A percentile compares a stretch with the other conserved stretches of the same genome.
These are phyloP conservation scores for Leccinum sublutescens DNA, from an alignment of 768 basidiomycete genomes.

Conservation along the genomic window DNA sequence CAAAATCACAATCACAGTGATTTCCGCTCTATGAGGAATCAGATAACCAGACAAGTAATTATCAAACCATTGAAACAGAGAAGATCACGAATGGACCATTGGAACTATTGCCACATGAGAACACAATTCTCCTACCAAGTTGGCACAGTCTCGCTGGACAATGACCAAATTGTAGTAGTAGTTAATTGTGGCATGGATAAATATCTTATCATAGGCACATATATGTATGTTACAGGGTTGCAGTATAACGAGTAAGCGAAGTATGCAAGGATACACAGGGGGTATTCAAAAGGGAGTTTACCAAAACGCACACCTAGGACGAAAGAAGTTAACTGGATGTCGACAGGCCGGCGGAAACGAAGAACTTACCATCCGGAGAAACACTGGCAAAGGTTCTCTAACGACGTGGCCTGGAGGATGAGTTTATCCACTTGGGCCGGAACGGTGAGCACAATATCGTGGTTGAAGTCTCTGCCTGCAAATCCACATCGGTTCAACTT, in stretches of 20 bases:
- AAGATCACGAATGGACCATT: no score
- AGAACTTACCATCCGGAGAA: slow-evolving; percentile 82
- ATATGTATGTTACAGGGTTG: slow-evolving; percentile 26
- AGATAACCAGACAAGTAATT: no score
- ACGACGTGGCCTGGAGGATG: slow-evolving; percentile 87
- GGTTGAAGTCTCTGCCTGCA: slow-evolving; percentile 90
- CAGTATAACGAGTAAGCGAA: slow-evolving; percentile 12
- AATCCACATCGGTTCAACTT: background rate
- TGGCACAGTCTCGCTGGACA: background rate
- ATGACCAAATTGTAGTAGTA: background rate
- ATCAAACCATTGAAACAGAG: no score
- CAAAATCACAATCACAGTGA: no score
- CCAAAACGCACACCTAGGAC: slow-evolving; percentile 72
- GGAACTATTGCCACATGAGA: no score
- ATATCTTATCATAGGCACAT: slow-evolving; percentile 2
- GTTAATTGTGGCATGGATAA: background rate
- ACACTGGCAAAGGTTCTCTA: slow-evolving; percentile 96
- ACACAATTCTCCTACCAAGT: slow-evolving; percentile 12
- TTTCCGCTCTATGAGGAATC: no score
- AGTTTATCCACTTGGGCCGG: slow-evolving; percentile 86
- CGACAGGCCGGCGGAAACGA: background rate
- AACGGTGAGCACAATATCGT: slow-evolving; percentile 71
- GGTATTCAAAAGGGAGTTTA: slow-evolving; percentile 30
- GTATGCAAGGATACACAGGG: slow-evolving; percentile 12
- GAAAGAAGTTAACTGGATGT: slow-evolving; percentile 1